Base-by-base conservation (phyloP, 805 yeast genomes). In the Scheffersomyces coipomensis region DNA sequence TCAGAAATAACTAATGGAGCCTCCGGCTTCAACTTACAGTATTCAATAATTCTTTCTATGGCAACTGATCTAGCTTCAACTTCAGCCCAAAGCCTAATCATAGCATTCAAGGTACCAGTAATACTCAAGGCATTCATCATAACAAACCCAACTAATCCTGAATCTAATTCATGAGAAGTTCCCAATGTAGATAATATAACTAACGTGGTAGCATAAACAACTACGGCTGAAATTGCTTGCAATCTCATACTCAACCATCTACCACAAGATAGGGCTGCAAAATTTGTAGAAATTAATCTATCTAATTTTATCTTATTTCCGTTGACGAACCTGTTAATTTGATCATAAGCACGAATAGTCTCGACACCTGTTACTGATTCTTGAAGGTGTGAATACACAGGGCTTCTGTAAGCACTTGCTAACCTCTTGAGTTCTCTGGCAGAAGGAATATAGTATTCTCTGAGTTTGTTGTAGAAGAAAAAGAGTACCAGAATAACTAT, bases 1-100 rank as follows among this genome's bases (percentile, higher is more conserved):
- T 44, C 46, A 29, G 54, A 55, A 18, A 80, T 58, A 21, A 73
- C 51, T 44, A 68, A 72, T 7, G 72, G 57, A 30, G 73, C 74
- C 53, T 74, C 82, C 3, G 74, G 62, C 19, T 44, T 49, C 39
- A 66, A 50, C 29, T 56, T 52, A 38, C 64, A 57, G 44, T 64
- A 66, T 36, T 66, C 72, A 26, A 62, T 48, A 19, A 65, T 47
- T 46, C 72, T 56, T 43, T 66, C 71, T n/a, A 66, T 51, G 5
- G 65, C 49, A 33, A 65, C 61, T 1, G 66, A 49, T 37, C 54
- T 53, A 11, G 60, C 56, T 44, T 66, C 70, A 19, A 62, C 48
- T 24, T 62, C 65, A 3, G 69, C 63, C 60, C 65, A 63, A 33
- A 47, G 44, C 39, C 68, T 49, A 17, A 64, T 56, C 32, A 64